phyloP scores from a whole-genome alignment of 208 protist species.

The Leishmania tarentolae region DNA sequence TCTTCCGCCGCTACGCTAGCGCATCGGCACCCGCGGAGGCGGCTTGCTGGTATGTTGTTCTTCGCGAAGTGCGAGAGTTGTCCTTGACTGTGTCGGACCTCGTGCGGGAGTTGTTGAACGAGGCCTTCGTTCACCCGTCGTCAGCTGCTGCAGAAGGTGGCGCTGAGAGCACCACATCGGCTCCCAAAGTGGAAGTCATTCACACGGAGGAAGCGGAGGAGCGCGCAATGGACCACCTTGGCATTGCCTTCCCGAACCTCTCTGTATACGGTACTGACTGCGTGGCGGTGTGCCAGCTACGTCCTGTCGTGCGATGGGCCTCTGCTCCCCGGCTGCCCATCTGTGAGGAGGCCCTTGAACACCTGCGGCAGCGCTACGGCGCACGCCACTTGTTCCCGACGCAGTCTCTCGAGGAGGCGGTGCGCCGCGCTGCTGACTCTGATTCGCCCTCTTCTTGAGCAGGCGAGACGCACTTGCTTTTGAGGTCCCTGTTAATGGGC shows the following conservation, averaged over 20 bases:
- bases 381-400: conserved; percentile 42
- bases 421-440: conserved; percentile 15
- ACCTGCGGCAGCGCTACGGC: conserved; percentile 63
- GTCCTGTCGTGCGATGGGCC: conserved; percentile 17
- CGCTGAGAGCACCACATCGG: neutral
- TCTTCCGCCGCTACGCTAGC: conserved; percentile 42
- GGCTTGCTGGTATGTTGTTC: conserved; percentile 39
- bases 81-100: conserved; percentile 29
- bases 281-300: conserved; percentile 55
- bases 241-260: conserved; percentile 69
- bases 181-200: conserved; percentile 18
- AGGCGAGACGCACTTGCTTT: neutral
- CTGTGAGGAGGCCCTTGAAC: conserved; percentile 27
- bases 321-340: conserved; percentile 22
- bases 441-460: neutral
- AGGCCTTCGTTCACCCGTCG: conserved; percentile 8
- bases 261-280: conserved; percentile 77
- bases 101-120: conserved; percentile 23
- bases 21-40: neutral
- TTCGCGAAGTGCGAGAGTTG: conserved; percentile 34
- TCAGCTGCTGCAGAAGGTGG: neutral
- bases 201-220: conserved; percentile 36
- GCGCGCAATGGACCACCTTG: conserved; percentile 39
- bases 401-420: conserved; percentile 28
- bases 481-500: neutral